These are phyloP conservation scores for Stramenopiles sp. DNA, from an alignment of 352 stramenopile species.

Conservation along the genomic window DNA sequence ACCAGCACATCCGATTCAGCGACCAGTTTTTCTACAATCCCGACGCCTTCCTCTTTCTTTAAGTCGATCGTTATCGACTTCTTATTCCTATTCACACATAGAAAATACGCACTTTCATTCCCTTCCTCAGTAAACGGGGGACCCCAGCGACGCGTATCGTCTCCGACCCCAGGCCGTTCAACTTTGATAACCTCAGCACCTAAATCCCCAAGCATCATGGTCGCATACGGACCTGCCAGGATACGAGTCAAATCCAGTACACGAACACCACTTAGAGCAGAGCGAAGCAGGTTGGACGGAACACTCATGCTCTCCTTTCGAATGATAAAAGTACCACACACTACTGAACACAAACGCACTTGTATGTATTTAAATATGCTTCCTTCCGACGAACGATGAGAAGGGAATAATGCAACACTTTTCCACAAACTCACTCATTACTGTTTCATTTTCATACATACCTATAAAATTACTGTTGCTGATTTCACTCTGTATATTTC, in stretches of 20 bases:
- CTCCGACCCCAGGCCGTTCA: slow-evolving; percentile 43
- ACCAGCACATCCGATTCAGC: slow-evolving; percentile 52
- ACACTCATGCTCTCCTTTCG: too few relatives aligned
- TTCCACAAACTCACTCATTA: too few relatives aligned
- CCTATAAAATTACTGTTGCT: too few relatives aligned
- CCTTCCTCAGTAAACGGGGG: slow-evolving; percentile 38
- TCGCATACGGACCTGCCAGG: slow-evolving; percentile 19
- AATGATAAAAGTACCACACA: too few relatives aligned
- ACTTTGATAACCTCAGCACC: slow-evolving; percentile 69
- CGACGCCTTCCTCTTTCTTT: slow-evolving; percentile 37
- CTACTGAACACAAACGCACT: too few relatives aligned
- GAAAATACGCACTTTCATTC: slow-evolving; percentile 58
- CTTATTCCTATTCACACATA: slow-evolving; percentile 62
- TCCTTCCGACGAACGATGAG: too few relatives aligned
- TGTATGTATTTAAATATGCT: too few relatives aligned
- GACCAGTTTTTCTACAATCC: slow-evolving; percentile 27
- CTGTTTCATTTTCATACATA: too few relatives aligned
- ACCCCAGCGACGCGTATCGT: slow-evolving; percentile 52
- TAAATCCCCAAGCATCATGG: slow-evolving; percentile 53
- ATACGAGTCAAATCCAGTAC: slow-evolving; percentile 23
- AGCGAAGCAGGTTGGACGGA: too few relatives aligned
- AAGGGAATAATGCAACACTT: too few relatives aligned
- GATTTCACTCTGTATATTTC: too few relatives aligned
- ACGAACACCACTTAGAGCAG: slow-evolving; percentile 9
- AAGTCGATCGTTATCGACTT: slow-evolving; percentile 55